These are phyloP conservation scores for Rhizomucor pusillus DNA, from an alignment of 371 early-diverging fungal species.

Conservation along the genomic window DNA sequence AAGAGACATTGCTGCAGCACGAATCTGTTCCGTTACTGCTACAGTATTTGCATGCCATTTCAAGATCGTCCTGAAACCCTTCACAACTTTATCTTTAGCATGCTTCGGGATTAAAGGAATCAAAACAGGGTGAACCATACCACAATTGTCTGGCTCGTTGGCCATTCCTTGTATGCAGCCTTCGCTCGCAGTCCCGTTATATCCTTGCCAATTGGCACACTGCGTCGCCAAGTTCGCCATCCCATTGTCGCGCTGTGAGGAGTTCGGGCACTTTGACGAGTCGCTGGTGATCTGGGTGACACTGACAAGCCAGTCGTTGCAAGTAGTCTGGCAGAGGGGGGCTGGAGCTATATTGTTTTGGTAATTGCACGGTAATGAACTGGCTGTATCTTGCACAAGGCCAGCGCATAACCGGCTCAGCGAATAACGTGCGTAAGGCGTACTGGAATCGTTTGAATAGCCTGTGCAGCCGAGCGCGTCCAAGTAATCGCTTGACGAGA, in stretches of 20 bases:
- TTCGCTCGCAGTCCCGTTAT: constrained; percentile 19
- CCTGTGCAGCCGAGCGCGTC: constrained; percentile 26
- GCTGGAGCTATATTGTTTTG: constrained; percentile 24
- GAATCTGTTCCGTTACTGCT: constrained; percentile 18
- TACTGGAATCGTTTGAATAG: constrained; percentile 13
- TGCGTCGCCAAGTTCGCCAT: constrained; percentile 19
- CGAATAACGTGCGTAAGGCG: constrained; percentile 47
- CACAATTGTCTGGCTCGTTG: constrained; percentile 45
- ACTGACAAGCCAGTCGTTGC: constrained; percentile 30
- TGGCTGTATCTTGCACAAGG: constrained; percentile 29
- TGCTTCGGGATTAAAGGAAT: background rate
- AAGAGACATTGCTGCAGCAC: constrained; percentile 29
- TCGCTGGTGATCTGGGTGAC: constrained; percentile 26
- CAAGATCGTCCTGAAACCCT: constrained; percentile 23
- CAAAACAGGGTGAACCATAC: constrained; percentile 12
- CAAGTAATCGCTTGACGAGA: constrained; percentile 25
- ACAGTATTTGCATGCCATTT: constrained; percentile 33
- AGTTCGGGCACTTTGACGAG: background rate
- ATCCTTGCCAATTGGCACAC: constrained; percentile 38
- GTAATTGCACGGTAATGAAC: constrained; percentile 41
- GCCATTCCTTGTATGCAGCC: constrained; percentile 33
- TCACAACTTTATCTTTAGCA: background rate
- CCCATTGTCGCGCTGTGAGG: background rate
- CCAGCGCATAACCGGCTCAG: constrained; percentile 31
- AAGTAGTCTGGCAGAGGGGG: constrained; percentile 40